These are phyloP conservation scores for Zoysia matrella DNA, from an alignment of 202 grass and related monocot species.

Conservation along the genomic window DNA sequence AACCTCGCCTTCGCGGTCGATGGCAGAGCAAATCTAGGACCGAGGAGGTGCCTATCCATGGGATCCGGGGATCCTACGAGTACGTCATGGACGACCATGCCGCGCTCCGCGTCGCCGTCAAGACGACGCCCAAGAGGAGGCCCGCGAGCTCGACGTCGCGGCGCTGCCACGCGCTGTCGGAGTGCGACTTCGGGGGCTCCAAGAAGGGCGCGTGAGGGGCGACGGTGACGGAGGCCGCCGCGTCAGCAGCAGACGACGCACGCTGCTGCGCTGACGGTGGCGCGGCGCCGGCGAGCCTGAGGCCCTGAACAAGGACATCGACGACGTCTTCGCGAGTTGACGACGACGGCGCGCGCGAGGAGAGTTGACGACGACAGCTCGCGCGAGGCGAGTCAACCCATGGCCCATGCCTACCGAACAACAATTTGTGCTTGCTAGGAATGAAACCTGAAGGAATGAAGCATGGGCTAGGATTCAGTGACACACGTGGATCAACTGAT, in stretches of 20 bases:
- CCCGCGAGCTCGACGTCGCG: constrained; percentile 22
- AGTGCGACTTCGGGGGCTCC: constrained; percentile 63
- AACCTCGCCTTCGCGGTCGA: not conserved
- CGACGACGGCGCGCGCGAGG: too few species aligned
- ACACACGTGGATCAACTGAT: too few species aligned
- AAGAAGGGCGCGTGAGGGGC: constrained; percentile 58
- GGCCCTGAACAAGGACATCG: constrained; percentile 57
- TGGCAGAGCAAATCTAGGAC: constrained; percentile 40
- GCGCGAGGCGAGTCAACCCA: too few species aligned
- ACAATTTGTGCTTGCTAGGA: too few species aligned
- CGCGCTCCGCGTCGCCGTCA: constrained; percentile 66
- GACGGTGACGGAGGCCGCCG: constrained; percentile 27
- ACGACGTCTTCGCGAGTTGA: too few species aligned
- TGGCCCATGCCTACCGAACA: too few species aligned
- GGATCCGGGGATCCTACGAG: constrained; percentile 72
- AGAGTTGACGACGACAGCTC: too few species aligned
- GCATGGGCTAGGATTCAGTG: too few species aligned
- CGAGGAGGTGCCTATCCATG: constrained; percentile 88
- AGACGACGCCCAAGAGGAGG: constrained; percentile 66
- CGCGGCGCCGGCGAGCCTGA: not conserved
- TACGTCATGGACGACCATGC: constrained; percentile 77
- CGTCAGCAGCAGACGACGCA: not conserved
- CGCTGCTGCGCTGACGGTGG: not conserved
- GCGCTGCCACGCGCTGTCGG: constrained; percentile 64
- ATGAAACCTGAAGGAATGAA: too few species aligned